Evolutionary conservation across 495 filamentous ascomycete genomes (phyloP), one percentile per base, ranked within the genome.

Genomic region (Annulohypoxylon maeteangense): DNA sequence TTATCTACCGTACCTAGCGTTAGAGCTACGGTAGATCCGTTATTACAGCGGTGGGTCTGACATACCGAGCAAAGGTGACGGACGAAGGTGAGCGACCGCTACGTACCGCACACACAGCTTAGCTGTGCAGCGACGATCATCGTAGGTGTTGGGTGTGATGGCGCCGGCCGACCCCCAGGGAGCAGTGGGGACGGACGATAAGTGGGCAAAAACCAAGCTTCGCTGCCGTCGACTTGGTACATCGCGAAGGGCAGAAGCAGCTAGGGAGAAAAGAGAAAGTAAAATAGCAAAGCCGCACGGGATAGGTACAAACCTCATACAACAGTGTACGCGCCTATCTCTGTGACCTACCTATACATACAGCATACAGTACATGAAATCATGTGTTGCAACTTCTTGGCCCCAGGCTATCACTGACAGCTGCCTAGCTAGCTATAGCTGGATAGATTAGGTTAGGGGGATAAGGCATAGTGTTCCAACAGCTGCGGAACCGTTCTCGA

Each of bases 391-490:
- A 66, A 73, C 70, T 65, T 69, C 65, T 68, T 72, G 69, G 69
- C 69, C 55, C 55, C 16, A 64, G 36, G 58, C 47, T 63, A 64
- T 67, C 63, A 50, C 64, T 65, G 64, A 73, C 70, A 73, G 62
- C 70, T 73, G 70, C 70, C 70, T 73, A 73, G 65, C 65, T 73
- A 69, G 65, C 70, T 66, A 69, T 69, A 73, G 70, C 70, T 73
- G 65, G 65, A 62, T 69, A 65, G 70, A 73, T 69, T 61, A 65
- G 70, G 34, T 62, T 60, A 34, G 29, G 55, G 58, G 55, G 59
- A 64, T 54, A 60, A 50, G 36, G 53, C 45, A n/a, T 20, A 45
- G 36, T n/a, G 29, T 23, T 27, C 29, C 22, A 47, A 29, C 42
- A 54, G 64, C 55, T 44, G 16, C 56, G 34, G 34, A 56, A 61